phyloP scores from a whole-genome alignment of 345 rosid genomes.

The Raphanus raphanistrum region DNA sequence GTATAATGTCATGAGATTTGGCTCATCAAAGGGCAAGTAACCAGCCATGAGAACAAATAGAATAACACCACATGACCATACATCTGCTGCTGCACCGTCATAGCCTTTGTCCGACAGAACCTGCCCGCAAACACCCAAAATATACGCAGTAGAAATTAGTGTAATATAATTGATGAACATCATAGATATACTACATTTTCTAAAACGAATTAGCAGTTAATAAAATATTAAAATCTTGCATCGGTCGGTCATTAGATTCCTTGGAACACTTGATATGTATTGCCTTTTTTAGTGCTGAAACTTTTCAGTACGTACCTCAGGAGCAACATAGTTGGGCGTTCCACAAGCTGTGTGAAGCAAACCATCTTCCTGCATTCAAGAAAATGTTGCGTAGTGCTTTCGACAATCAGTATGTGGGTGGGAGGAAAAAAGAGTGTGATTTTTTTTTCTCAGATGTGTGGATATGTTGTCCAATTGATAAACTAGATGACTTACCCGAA shows the following conservation, averaged over 20 bases:
- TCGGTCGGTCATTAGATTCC: not conserved
- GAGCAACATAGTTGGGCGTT: constrained; percentile 96
- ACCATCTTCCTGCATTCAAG: constrained; percentile 72
- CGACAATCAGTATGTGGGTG: not conserved
- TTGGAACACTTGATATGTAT: not conserved
- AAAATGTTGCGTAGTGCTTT: not conserved
- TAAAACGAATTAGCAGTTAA: not conserved
- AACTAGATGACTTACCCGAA: constrained; percentile 50
- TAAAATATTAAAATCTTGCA: not conserved
- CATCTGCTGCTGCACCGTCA: constrained; percentile 79
- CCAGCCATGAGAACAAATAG: constrained; percentile 95
- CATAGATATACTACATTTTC: not conserved
- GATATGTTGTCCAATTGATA: not conserved
- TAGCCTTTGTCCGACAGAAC: constrained; percentile 86
- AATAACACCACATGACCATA: constrained; percentile 97
- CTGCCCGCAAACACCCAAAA: constrained; percentile 36
- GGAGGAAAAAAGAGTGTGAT: not conserved
- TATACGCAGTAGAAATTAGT: not conserved
- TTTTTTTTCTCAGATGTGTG: not conserved
- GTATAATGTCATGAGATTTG: constrained; percentile 65
- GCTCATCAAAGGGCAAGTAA: constrained; percentile 88
- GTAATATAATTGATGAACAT: not conserved
- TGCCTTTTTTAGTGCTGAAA: not conserved
- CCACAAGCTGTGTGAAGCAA: constrained; percentile 97
- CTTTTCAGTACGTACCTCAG: constrained; percentile 63